Evolutionary conservation across 1,284 basidiomycete genomes (phyloP), one percentile per base, ranked within the genome.

Genomic region (Bondarzewia mesenterica): DNA sequence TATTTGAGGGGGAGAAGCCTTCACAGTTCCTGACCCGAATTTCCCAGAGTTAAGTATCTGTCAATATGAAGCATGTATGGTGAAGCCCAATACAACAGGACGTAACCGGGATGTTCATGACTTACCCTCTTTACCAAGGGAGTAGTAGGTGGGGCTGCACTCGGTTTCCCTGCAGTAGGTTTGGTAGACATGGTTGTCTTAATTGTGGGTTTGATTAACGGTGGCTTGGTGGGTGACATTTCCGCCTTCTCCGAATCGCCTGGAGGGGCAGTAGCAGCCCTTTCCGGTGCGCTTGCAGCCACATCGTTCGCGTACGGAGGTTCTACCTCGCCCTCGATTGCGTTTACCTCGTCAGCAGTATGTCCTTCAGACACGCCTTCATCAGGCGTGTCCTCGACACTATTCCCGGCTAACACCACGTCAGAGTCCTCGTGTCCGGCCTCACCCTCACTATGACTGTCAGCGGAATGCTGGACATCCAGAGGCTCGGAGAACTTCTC

Each of bases 21-120:
- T 86, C 47, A 73, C 67, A 51, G 71, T 57, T 52, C 80, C 78
- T 59, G 74, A 59, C 53, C 80, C 78, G 69, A 83, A 82, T 54
- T 81, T 84, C 56, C 82, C 78, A 51, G 81, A 78, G 63, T 68
- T 80, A 56, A 83, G 69, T 52, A 84, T 73, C 85, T 88, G 60
- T 40, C 47, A 44, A 50, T 46, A 40, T 44, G 40, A 22, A 38
- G 14, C 12, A 15, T 25, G 43, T 47, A 46, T 47, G 57, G 55
- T 59, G 61, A 54, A 58, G 52, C 54, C 58, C 46, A 60, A 57
- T 45, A 48, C 57, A 58, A 37, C 27, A 15, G 7, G 14, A n/a
- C 14, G 8, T 35, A 32, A 41, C n/a, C 15, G 14, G 26, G 14
- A 37, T 29, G 26, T 26, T 27, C 22, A 21, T 14, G 45, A 71